phyloP scores from a whole-genome alignment of 108 stramenopile species.

The Skeletonema menzelii region DNA sequence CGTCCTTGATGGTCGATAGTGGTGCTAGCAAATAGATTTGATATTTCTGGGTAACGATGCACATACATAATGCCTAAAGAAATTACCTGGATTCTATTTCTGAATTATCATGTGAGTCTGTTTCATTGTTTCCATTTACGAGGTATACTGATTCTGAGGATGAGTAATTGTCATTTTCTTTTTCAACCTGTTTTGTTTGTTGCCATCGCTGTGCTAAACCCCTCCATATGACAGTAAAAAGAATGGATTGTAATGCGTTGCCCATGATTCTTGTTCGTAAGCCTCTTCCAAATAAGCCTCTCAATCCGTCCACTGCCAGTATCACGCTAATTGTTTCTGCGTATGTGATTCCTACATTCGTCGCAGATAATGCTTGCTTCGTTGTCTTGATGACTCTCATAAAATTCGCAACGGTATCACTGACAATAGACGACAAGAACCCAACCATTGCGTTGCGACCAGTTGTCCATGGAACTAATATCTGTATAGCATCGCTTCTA shows the following conservation, averaged over 20 bases:
- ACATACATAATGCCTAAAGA: not conserved
- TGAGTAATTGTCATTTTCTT: not conserved
- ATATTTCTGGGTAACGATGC: not conserved
- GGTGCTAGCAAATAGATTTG: conserved; percentile 2
- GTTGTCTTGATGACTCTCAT: conserved; percentile 89
- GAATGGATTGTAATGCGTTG: conserved; percentile 79
- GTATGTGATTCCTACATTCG: conserved; percentile 55
- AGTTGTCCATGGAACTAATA: conserved; percentile 39
- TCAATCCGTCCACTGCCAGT: conserved; percentile 85
- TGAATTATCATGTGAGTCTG: not conserved
- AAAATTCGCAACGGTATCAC: conserved; percentile 78
- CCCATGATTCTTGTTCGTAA: conserved; percentile 75
- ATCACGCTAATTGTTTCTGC: conserved; percentile 71
- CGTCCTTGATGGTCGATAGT: conserved; percentile 31
- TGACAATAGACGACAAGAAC: conserved; percentile 68
- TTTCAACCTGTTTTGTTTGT: not conserved
- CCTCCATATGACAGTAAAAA: conserved; percentile 87
- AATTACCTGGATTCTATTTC: not conserved
- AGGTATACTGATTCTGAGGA: not conserved
- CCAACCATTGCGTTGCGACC: conserved; percentile 77
- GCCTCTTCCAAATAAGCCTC: conserved; percentile 81
- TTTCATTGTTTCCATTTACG: not conserved
- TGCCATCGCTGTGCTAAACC: conserved; percentile 65
- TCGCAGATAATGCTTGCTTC: conserved; percentile 78
- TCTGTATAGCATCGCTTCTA: conserved; percentile 36